Conservation (phyloP, 495 filamentous ascomycete species). For the Lasiosphaeria miniovina region DNA sequence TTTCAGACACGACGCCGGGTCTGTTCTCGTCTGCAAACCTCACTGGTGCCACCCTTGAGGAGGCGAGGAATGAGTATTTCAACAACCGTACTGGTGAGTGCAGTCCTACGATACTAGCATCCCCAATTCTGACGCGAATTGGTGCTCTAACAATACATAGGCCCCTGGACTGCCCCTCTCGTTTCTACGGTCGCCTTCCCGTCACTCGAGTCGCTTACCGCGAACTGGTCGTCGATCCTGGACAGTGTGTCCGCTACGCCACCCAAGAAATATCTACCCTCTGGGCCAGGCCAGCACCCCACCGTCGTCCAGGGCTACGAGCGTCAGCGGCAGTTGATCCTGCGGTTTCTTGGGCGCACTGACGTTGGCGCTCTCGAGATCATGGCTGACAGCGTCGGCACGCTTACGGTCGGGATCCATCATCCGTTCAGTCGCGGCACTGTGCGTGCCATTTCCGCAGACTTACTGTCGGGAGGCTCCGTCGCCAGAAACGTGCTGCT, state of each 20-base stretch:
- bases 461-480: slow-evolving; percentile 28
- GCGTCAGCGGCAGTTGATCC: slow-evolving; percentile 32
- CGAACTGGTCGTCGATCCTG: slow-evolving; percentile 20
- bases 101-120: background rate
- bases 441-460: slow-evolving; percentile 31
- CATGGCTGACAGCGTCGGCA: slow-evolving; percentile 34
- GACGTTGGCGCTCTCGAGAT: slow-evolving; percentile 28
- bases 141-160: background rate
- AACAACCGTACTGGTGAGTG: slow-evolving; percentile 32
- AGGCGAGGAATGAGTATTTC: slow-evolving; percentile 30
- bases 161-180: slow-evolving; percentile 21
- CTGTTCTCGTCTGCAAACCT: slow-evolving; percentile 35
- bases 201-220: slow-evolving; percentile 15
- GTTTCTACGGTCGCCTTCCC: slow-evolving; percentile 24
- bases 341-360: slow-evolving; percentile 17
- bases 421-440: slow-evolving; percentile 39
- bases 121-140: background rate
- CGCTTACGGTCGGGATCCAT: slow-evolving; percentile 29
- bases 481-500: slow-evolving; percentile 31
- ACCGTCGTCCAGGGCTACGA: slow-evolving; percentile 41
- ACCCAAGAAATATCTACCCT: slow-evolving; percentile 21
- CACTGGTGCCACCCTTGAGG: slow-evolving; percentile 26
- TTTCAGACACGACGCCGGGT: slow-evolving; percentile 30
- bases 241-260: slow-evolving; percentile 19
- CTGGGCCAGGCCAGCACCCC: slow-evolving; percentile 31